phyloP scores from a whole-genome alignment of 108 stramenopile genomes.

The Bacterosira constricta region DNA sequence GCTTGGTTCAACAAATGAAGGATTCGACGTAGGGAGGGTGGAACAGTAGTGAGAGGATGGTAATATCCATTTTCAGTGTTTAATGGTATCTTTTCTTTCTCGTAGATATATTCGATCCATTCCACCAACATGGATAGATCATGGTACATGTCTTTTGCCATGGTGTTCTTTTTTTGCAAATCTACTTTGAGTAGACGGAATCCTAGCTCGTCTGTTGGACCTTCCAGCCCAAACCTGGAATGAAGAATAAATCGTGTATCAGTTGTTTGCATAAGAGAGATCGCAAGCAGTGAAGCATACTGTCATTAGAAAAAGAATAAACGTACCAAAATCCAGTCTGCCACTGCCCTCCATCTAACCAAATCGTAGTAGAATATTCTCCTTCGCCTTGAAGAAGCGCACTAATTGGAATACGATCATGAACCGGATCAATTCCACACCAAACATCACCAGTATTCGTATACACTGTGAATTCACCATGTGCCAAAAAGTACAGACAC shows the following conservation, averaged over 20 bases:
- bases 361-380: not conserved
- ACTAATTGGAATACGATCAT: not conserved
- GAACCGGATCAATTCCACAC: constrained; percentile 5
- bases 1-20: not conserved
- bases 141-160: constrained; percentile 2
- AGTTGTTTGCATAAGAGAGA: too few species aligned
- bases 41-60: not conserved
- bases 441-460: not conserved
- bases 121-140: constrained; percentile 12
- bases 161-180: not conserved
- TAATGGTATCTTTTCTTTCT: constrained; percentile 3
- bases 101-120: constrained; percentile 6
- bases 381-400: not conserved
- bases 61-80: constrained; percentile 11
- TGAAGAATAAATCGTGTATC: too few species aligned
- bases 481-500: constrained; percentile 3
- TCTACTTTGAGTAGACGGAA: constrained; percentile 5
- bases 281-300: too few species aligned
- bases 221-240: not conserved
- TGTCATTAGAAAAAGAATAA: too few species aligned
- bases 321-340: constrained; percentile 16
- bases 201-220: constrained; percentile 3
- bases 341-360: constrained; percentile 7
- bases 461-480: constrained; percentile 9
- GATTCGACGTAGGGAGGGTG: not conserved